phyloP scores from a whole-genome alignment of 345 rosid genomes.

The Gossypium stocksii region DNA sequence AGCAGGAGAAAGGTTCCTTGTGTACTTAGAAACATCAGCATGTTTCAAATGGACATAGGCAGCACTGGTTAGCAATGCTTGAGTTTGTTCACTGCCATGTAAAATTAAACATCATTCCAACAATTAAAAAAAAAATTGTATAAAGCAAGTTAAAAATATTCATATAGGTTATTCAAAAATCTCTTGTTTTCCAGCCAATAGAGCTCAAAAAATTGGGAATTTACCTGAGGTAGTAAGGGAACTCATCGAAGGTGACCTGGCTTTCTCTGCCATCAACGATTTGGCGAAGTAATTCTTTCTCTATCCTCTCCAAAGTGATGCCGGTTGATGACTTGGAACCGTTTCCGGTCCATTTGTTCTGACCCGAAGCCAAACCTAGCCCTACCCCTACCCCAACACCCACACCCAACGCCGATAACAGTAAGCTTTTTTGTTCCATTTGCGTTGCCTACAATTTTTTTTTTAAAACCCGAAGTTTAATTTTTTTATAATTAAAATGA shows the following conservation, averaged over 20 bases:
- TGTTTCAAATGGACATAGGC: conserved; percentile 94
- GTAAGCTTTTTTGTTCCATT: conserved; percentile 53
- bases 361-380: conserved; percentile 52
- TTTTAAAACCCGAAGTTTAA: background rate
- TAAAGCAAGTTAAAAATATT: background rate
- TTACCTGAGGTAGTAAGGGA: conserved; percentile 70
- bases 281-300: conserved; percentile 49
- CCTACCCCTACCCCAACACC: conserved; percentile 66
- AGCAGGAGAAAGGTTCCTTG: conserved; percentile 82
- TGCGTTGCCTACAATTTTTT: too few species aligned
- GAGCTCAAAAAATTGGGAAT: background rate
- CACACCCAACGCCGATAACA: conserved; percentile 56
- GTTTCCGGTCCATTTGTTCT: conserved; percentile 50
- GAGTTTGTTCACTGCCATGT: conserved; percentile 77
- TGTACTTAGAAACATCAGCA: conserved; percentile 74
- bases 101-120: conserved; percentile 7
- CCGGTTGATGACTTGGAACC: background rate
- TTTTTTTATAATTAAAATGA: background rate
- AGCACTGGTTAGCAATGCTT: conserved; percentile 78
- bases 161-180: background rate
- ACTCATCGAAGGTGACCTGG: conserved; percentile 59
- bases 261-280: conserved; percentile 60
- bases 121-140: background rate
- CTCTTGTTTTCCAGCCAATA: background rate
- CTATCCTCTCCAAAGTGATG: conserved; percentile 24